phyloP scores from a whole-genome alignment of 1,284 basidiomycete species.

The Pterula multifida region DNA sequence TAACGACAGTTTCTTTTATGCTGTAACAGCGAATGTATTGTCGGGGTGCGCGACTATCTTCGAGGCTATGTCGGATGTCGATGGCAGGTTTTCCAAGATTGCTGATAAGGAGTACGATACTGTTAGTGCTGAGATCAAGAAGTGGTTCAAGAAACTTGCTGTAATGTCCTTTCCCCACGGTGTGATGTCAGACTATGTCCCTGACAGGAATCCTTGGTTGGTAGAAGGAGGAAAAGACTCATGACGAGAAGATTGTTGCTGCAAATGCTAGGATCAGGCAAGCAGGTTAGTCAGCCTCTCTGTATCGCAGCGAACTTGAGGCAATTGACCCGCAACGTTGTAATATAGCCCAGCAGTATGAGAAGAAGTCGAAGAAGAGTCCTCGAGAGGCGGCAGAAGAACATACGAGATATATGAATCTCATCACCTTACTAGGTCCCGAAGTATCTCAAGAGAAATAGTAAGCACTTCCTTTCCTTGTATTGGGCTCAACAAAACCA shows the following conservation, averaged over 20 bases:
- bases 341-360: constrained; percentile 47
- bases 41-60: constrained; percentile 51
- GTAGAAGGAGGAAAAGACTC: constrained; percentile 71
- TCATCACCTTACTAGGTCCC: constrained; percentile 60
- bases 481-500: constrained; percentile 1
- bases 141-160: constrained; percentile 73
- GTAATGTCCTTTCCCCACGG: constrained; percentile 26
- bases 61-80: constrained; percentile 56
- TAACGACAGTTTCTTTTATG: constrained; percentile 4
- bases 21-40: constrained; percentile 46
- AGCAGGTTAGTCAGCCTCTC: constrained; percentile 36
- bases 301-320: not conserved
- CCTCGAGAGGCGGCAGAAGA: constrained; percentile 57
- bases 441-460: constrained; percentile 71
- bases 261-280: constrained; percentile 68
- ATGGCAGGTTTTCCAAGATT: constrained; percentile 60
- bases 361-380: constrained; percentile 70
- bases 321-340: constrained; percentile 1
- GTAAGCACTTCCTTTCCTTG: constrained; percentile 29
- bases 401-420: constrained; percentile 62
- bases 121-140: constrained; percentile 58
- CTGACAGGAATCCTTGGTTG: constrained; percentile 5
- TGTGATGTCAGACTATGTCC: constrained; percentile 2
- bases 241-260: constrained; percentile 56
- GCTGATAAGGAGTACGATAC: constrained; percentile 61